phyloP scores from a whole-genome alignment of 305 asterid genomes.

The Solanum hybrid region DNA sequence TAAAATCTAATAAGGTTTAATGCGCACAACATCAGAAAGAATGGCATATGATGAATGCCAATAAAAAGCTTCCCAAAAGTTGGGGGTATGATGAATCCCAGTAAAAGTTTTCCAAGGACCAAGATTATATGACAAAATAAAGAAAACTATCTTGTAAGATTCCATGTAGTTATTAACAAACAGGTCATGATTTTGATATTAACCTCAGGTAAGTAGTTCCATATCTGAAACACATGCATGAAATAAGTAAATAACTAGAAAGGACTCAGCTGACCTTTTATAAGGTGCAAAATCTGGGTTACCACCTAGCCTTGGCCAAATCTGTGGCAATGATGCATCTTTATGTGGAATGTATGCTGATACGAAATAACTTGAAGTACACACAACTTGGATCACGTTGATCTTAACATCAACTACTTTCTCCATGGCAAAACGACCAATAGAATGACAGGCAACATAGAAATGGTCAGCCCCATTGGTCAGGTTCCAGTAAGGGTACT shows the following conservation, averaged over 20 bases:
- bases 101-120: neutral
- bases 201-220: neutral
- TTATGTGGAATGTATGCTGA: conserved; percentile 66
- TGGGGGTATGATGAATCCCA: neutral
- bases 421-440: conserved; percentile 64
- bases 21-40: neutral
- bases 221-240: neutral
- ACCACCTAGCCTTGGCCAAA: conserved; percentile 64
- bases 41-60: neutral
- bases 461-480: conserved; percentile 75
- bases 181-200: neutral
- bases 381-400: conserved; percentile 66
- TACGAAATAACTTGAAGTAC: conserved; percentile 60
- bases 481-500: conserved; percentile 58
- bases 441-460: conserved; percentile 71
- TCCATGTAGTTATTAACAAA: neutral
- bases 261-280: conserved; percentile 40
- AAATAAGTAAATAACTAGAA: conserved; percentile 2
- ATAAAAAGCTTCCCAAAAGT: neutral
- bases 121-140: neutral
- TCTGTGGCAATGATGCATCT: conserved; percentile 78
- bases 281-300: conserved; percentile 33
- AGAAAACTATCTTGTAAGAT: neutral
- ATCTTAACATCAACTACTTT: conserved; percentile 49
- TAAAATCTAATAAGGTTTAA: neutral